Evolutionary conservation across 805 yeast species (phyloP), one percentile per base, ranked within the genome.

Genomic region (Candida nonsorbophila): DNA sequence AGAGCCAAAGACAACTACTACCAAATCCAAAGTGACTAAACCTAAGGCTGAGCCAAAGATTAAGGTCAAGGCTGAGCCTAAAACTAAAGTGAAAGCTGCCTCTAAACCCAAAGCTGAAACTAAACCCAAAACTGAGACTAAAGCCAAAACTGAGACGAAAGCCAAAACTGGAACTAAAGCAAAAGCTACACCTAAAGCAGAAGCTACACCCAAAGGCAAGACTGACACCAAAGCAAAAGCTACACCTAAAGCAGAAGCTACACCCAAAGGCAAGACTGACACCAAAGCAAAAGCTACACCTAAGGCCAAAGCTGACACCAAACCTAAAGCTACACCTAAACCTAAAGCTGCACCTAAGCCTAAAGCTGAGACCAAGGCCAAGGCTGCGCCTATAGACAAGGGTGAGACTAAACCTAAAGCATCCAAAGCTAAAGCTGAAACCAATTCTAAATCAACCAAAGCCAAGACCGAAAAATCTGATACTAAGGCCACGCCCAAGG

Each of bases 361-460:
- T 20, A 47, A 42, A 28, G 44, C 57, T 13, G 40, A 52, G 16
- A 34, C 44, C 14, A 52, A 48, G 41, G 29, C 45, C 9, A 36
- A 45, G 18, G 42, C 40, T 23, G 41, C 61, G 16, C 53, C 52
- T 33, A 44, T 21, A 14, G 10, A 18, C 9, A 18, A 18, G 10
- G 20, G 9, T 18, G 10, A 7, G 9, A 10, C 10, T 10, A 18
- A 18, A 18, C 7, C 7, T 8, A 10, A 18, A 18, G 9, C 20
- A 18, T 7, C 20, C 20, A 18, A 44, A 36, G 26, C 38, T 10
- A 29, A 45, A 24, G 33, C 33, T 18, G 31, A 40, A 14, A 32
- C 51, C 23, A 45, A 36, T 12, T 6, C 29, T 38, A 55, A 47
- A 41, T 49, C 58, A 22, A 49, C 56, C 24, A 36, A 54, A 48